Percentiles rank a stretch among this genome's conserved stretches.
These are phyloP conservation scores for Ceratocystis alfenasii DNA, from an alignment of 2,329 filamentous ascomycete genomes.

Conservation along the genomic window DNA sequence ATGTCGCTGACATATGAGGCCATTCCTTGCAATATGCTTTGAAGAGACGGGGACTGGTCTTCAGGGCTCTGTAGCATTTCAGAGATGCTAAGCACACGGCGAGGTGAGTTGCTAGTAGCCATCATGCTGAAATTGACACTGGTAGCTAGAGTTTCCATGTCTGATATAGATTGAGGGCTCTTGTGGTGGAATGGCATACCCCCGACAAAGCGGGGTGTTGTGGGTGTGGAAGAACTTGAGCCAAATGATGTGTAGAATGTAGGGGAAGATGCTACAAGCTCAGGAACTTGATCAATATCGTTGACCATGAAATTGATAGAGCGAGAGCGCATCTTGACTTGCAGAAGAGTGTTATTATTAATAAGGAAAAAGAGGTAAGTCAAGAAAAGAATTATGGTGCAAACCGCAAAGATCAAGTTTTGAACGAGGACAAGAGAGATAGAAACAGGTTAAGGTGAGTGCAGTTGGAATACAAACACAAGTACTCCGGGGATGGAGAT, in stretches of 20 bases:
- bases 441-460: not conserved
- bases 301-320: constrained; percentile 4
- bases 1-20: too few relatives aligned
- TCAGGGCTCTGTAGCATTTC: not conserved
- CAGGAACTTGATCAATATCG: not conserved
- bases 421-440: too few relatives aligned
- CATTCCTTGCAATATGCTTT: not conserved
- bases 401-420: not conserved
- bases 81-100: not conserved
- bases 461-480: not conserved
- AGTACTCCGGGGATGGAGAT: not conserved
- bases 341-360: not conserved
- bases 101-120: not conserved
- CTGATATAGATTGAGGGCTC: not conserved
- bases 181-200: not conserved
- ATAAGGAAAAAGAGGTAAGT: not conserved
- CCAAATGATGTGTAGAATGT: not conserved
- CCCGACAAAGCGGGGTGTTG: not conserved
- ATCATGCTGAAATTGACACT: not conserved
- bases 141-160: not conserved
- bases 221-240: not conserved
- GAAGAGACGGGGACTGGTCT: not conserved
- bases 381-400: not conserved
- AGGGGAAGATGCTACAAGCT: not conserved
- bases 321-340: not conserved